Evolutionary conservation across 2,329 filamentous ascomycete genomes (phyloP).

Genomic region (Colletotrichum simmondsii): DNA sequence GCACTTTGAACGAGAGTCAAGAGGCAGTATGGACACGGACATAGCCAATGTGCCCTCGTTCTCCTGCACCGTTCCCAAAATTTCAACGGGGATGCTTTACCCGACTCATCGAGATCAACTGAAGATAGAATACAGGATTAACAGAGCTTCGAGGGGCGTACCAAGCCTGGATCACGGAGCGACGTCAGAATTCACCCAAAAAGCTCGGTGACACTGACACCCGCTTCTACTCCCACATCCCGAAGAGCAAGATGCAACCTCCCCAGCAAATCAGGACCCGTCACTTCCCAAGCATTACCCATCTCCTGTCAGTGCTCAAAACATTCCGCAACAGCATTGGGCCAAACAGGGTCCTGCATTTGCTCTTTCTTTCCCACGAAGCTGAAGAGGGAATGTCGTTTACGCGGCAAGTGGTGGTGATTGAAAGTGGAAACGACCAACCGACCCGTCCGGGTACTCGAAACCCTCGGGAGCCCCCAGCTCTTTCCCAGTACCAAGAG

Average conservation of each 20-base stretch:
- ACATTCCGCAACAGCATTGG: neutral
- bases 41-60: too few species aligned
- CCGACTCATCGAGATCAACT: too few species aligned
- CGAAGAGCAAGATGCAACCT: neutral
- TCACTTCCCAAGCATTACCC: neutral
- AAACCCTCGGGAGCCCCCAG: neutral
- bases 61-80: too few species aligned
- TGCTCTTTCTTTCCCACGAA: neutral
- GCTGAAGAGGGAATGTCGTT: neutral
- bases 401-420: neutral
- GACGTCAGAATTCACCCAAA: neutral
- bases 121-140: accelerated
- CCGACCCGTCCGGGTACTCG: neutral
- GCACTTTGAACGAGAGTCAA: too few species aligned
- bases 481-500: neutral
- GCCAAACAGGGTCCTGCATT: neutral
- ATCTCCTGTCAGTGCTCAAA: neutral
- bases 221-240: neutral
- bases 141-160: neutral
- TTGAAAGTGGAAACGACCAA: neutral
- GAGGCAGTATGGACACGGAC: too few species aligned
- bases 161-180: too few species aligned
- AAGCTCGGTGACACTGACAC: neutral
- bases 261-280: neutral
- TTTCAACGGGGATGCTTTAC: too few species aligned